Base-by-base conservation (phyloP, 768 basidiomycete species). In the Cubamyces sp. region DNA sequence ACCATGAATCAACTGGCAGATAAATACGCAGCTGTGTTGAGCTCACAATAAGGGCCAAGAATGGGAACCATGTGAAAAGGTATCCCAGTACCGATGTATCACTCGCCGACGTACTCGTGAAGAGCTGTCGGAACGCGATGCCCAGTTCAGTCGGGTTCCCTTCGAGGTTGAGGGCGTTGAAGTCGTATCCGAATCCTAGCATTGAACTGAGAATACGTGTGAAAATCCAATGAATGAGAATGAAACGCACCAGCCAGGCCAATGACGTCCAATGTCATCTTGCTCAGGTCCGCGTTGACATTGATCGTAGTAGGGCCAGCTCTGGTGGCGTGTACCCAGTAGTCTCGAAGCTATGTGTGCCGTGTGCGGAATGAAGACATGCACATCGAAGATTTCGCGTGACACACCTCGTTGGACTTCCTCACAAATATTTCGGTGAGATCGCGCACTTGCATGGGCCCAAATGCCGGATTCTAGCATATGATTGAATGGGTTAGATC, bases 401-500 rank as follows among this genome's bases (percentile, higher is more conserved):
- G 21, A 8, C 53, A n/a, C 68, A 84, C 87, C 70, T 82, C 71
- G 0, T 79, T 66, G 0, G 87, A 74, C 70, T 87, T 88, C 1
- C 81, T 78, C 2, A 86, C 63, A 62, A 89, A 87, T 8, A 84
- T 83, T 14, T 78, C 77, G 0, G 85, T 85, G 15, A 88, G 68
- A 45, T 82, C 83, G 3, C 86, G 77, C 34, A 89, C 78, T 65
- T 88, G 86, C 2, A 78, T 72, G 1, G 79, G 77, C 3, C 87
- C 86, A 66, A 90, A 90, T 0, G 87, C 87, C 18, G 87, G 87
- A 64, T 88, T 90, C 87, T 80, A n/a, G n/a, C n/a, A 34, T 11
- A 34, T 34, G 34, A 34, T 5, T n/a, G n/a, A n/a, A n/a, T n/a
- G n/a, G n/a, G n/a, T n/a, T 9, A 34, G 34, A 34, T n/a, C 34